Evolutionary conservation across 371 early-diverging fungal genomes (phyloP).

Genomic region (Mortierella sp.): DNA sequence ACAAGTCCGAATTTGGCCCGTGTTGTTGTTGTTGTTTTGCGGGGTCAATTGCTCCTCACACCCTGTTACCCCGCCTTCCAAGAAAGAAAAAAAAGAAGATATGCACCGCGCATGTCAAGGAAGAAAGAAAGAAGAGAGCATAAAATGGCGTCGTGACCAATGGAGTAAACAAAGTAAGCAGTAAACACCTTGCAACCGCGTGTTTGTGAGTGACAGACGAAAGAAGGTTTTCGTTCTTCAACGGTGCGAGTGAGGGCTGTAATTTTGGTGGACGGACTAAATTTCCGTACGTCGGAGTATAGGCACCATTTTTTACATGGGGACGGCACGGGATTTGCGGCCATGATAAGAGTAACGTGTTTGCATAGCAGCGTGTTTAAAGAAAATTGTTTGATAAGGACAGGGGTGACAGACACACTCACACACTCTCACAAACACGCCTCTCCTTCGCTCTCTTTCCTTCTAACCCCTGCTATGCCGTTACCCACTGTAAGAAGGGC

Average conservation of each 20-base stretch:
- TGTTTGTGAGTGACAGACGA: constrained; percentile 31
- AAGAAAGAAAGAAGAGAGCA: not conserved
- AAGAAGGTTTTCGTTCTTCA: constrained; percentile 27
- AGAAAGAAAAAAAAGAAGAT: too few species aligned
- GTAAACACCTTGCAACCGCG: constrained; percentile 59
- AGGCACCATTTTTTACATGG: not conserved
- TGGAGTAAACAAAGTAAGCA: not conserved
- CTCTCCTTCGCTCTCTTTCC: not conserved
- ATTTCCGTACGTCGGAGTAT: not conserved
- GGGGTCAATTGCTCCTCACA: constrained; percentile 3
- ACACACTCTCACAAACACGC: not conserved
- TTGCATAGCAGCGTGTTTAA: constrained; percentile 6
- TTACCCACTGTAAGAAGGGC: not conserved
- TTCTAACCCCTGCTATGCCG: not conserved
- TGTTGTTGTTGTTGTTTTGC: constrained; percentile 11
- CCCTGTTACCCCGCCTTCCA: not conserved
- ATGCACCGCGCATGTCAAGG: not conserved
- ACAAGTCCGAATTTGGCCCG: constrained; percentile 6
- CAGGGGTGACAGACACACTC: too few species aligned
- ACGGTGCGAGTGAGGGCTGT: not conserved
- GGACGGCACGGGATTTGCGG: not conserved
- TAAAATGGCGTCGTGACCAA: not conserved
- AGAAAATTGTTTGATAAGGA: not conserved
- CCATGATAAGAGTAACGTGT: constrained; percentile 6
- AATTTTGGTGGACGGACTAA: not conserved